phyloP scores from a whole-genome alignment of 2,329 filamentous ascomycete genomes.

The Paramyrothecium sp. region DNA sequence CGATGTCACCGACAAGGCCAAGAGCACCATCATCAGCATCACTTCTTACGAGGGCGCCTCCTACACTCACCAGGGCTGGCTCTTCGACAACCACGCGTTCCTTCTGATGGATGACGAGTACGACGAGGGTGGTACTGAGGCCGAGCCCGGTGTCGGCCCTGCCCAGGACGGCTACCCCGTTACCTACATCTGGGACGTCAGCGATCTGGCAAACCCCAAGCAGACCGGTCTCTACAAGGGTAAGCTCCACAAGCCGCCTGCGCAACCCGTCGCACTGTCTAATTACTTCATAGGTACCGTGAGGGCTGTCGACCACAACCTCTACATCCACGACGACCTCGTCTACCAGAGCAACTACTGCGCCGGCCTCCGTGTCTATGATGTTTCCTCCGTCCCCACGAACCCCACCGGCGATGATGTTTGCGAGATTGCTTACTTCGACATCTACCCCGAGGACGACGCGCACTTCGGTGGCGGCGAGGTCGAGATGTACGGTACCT shows the following conservation, averaged over 20 bases:
- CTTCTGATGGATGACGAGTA: slow-evolving; percentile 50
- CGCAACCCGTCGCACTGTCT: too few relatives aligned
- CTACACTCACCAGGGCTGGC: slow-evolving; percentile 56
- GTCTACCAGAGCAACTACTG: slow-evolving; percentile 47
- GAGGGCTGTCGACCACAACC: slow-evolving; percentile 43
- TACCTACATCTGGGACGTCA: background rate
- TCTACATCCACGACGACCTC: slow-evolving; percentile 39
- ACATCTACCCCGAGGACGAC: slow-evolving; percentile 47
- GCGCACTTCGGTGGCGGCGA: slow-evolving; percentile 1
- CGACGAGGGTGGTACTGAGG: slow-evolving; percentile 42
- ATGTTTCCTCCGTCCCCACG: slow-evolving; percentile 24
- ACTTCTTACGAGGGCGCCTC: slow-evolving; percentile 51
- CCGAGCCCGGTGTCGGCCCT: background rate
- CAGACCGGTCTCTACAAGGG: slow-evolving; percentile 50
- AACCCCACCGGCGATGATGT: slow-evolving; percentile 38
- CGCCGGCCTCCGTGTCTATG: slow-evolving; percentile 39
- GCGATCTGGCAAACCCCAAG: slow-evolving; percentile 21
- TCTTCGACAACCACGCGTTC: slow-evolving; percentile 43
- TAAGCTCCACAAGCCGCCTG: slow-evolving; percentile 34
- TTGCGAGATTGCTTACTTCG: slow-evolving; percentile 43
- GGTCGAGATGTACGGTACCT: background rate
- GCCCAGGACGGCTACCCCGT: slow-evolving; percentile 1
- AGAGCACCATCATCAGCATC: slow-evolving; percentile 43
- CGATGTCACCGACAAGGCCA: slow-evolving; percentile 43
- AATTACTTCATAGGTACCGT: slow-evolving; percentile 35